Percentiles rank a stretch among this genome's conserved stretches.
phyloP scores from a whole-genome alignment of 306 rosid genomes.

The Canavalia gladiata region DNA sequence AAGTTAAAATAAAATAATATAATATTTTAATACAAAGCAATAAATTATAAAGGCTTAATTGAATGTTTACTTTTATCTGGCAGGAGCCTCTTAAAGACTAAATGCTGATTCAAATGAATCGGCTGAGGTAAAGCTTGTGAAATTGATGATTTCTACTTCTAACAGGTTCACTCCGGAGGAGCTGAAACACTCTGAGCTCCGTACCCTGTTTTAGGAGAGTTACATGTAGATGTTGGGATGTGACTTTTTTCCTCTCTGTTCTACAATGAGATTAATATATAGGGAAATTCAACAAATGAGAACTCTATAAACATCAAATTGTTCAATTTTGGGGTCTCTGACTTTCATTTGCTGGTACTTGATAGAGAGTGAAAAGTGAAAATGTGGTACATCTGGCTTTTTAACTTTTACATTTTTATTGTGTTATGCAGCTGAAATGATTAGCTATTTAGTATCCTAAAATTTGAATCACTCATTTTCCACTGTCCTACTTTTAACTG shows the following conservation, averaged over 20 bases:
- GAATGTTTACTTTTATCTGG: slow-evolving; percentile 22
- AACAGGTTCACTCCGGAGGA: slow-evolving; percentile 42
- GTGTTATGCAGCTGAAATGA: slow-evolving; percentile 31
- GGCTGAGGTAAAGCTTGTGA: slow-evolving; percentile 27
- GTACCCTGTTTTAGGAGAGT: slow-evolving; percentile 40
- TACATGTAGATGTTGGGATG: slow-evolving; percentile 15
- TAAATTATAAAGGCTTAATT: slow-evolving; percentile 1
- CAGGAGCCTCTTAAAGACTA: slow-evolving; percentile 31
- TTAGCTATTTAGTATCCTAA: slow-evolving; percentile 17
- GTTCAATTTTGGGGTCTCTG: slow-evolving; percentile 17
- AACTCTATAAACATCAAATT: slow-evolving; percentile 20
- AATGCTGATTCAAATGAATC: slow-evolving; percentile 20
- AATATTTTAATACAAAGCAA: slow-evolving; percentile 30
- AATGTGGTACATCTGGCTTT: not conserved
- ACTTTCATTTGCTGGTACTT: slow-evolving; percentile 5
- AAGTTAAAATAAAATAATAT: not conserved
- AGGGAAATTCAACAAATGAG: slow-evolving; percentile 11
- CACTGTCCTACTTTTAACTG: slow-evolving; percentile 7
- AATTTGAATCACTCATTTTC: slow-evolving; percentile 23
- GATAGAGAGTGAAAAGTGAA: slow-evolving; percentile 29
- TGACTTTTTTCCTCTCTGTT: slow-evolving; percentile 31
- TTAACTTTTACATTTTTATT: not conserved
- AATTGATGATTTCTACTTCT: slow-evolving; percentile 38
- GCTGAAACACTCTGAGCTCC: slow-evolving; percentile 35
- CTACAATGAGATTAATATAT: slow-evolving; percentile 25